Base-by-base conservation (phyloP, 768 basidiomycete species). In the Suillus discolor region DNA sequence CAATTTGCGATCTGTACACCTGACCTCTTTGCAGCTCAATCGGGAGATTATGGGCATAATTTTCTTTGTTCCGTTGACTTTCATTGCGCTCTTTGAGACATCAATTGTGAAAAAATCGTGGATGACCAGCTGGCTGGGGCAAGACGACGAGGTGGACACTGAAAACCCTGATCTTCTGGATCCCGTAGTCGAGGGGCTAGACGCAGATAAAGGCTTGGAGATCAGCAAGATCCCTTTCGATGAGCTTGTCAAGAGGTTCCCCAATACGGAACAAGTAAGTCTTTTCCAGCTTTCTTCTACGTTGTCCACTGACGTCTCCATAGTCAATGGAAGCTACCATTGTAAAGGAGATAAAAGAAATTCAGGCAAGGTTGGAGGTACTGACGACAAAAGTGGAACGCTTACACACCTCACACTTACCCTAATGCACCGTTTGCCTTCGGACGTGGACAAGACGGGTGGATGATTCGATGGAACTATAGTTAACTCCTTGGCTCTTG, bases 41-140 rank as follows among this genome's bases (percentile, higher is more conserved):
- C 87, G 89, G 62, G 72, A 81, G 69, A 83, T 93, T 62, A 97
- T 98, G 96, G 77, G 79, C 28, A 69, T 83, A 51, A 66, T 97
- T n/a, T 97, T 98, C 81, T 91, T 89, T 77, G 66, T 95, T 62
- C 94, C 95, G 4, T 80, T 97, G 38, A 79, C 83, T 4, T 61
- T 83, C 18, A 91, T 97, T 67, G 91, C 94, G 0, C 71, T 96
- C 41, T 91, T 82, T 71, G 96, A 97, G 78, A 70, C 73, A 1
- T 84, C 92, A 1, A 81, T 82, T 12, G 74, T 83, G 57, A 86
- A 83, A 67, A 82, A 85, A 67, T 77, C 74, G 11, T 93, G 91
- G 90, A 78, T 92, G 74, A 82, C 84, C 44, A 84, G 81, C 64
- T 92, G 93, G 90, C 83, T 94, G 66, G 74, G 77, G 18, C 81